These are phyloP conservation scores for Alternaria dauci DNA, from an alignment of 2,329 filamentous ascomycete species.

Conservation along the genomic window DNA sequence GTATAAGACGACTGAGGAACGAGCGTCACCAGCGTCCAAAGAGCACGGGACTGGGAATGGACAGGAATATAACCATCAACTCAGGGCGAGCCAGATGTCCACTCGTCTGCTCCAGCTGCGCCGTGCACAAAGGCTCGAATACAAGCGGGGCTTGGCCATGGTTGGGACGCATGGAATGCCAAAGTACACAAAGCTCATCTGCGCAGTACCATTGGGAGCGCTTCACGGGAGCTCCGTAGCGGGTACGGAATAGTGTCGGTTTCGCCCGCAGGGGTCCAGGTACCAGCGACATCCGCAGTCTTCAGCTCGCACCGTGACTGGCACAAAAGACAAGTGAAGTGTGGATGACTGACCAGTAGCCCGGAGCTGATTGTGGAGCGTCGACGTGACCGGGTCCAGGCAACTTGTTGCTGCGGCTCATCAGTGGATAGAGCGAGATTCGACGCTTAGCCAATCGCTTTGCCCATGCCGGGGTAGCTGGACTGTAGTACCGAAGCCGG, in stretches of 20 bases:
- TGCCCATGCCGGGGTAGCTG: slow-evolving; percentile 31
- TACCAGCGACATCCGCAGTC: slow-evolving; percentile 29
- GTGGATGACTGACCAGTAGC: slow-evolving; percentile 28
- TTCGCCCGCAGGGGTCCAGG: slow-evolving; percentile 35
- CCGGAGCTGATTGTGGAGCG: slow-evolving; percentile 31
- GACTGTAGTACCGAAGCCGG: slow-evolving; percentile 25
- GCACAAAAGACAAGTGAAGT: slow-evolving; percentile 25
- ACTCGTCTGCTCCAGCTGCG: slow-evolving; percentile 35
- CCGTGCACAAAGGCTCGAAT: slow-evolving; percentile 27
- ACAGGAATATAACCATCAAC: slow-evolving; percentile 37
- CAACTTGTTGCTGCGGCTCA: slow-evolving; percentile 33
- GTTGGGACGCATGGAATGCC: slow-evolving; percentile 32
- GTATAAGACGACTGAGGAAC: slow-evolving; percentile 30
- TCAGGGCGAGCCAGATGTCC: slow-evolving; percentile 24
- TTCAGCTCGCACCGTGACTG: slow-evolving; percentile 35
- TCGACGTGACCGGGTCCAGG: slow-evolving; percentile 30
- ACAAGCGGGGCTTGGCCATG: slow-evolving; percentile 33
- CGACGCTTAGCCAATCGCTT: slow-evolving; percentile 36
- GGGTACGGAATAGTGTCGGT: slow-evolving; percentile 42
- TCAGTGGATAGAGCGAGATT: slow-evolving; percentile 36
- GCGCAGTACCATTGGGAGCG: slow-evolving; percentile 37
- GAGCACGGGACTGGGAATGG: slow-evolving; percentile 38
- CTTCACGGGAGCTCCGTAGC: slow-evolving; percentile 33
- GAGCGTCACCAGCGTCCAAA: slow-evolving; percentile 37
- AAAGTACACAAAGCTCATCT: slow-evolving; percentile 25